Base-by-base conservation (phyloP, 306 rosid species). In the Myrica gale region DNA sequence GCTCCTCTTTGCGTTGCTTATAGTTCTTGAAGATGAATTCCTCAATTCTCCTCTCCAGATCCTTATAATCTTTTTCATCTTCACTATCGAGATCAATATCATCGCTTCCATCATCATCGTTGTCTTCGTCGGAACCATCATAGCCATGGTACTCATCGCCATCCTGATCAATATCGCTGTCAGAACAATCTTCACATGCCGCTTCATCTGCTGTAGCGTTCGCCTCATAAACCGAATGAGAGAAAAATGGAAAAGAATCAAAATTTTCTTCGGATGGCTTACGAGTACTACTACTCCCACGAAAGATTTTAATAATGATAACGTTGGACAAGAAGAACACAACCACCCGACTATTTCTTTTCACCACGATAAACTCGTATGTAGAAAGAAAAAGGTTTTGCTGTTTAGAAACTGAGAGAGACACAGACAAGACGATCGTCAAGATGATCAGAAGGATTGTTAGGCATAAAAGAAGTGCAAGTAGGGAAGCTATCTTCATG, bases 41-140 rank as follows among this genome's bases (percentile, higher is more conserved):
- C 44, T 85, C 80, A 51, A 45, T 26, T 45, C 84, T 85, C 75
- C 72, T 73, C 69, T 69, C 26, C 63, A 79, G 65, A 23, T 82
- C 84, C 17, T n/a, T 9, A 43, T 23, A 58, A 5, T n/a, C 71
- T 12, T 44, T 26, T 26, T 82, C 84, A 72, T 61, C 77, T 26
- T 60, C 73, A 45, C 44, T 71, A 7, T 37, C 32, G 39, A 32
- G 6, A 51, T 52, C 62, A 23, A 68, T 69, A 1, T 67, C 79
- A 16, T 12, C 45, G 71, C 8, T 19, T 15, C 60, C 61, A 37
- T 53, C 60, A 5, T 79, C 76, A 21, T 39, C 69, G 32, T 58
- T 15, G 11, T 83, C 87, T 56, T 77, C 84, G 3, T 84, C 71
- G 16, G 80, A 80, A 6, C 84, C 84, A 77, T 80, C 84, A 17